phyloP scores from a whole-genome alignment of 192 early-diverging fungal genomes.

The Coemansia sp. region DNA sequence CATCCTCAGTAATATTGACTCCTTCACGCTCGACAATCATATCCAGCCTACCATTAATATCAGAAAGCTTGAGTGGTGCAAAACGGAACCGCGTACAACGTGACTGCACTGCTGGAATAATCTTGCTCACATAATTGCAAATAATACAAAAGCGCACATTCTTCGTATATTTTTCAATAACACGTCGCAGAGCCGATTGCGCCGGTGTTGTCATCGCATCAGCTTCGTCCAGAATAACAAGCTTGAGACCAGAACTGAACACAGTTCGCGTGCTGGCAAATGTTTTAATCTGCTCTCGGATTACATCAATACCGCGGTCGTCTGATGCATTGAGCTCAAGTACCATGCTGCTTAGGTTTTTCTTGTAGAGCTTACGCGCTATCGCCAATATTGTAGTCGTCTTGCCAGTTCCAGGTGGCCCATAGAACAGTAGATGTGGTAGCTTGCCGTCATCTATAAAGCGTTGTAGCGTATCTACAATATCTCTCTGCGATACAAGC shows the following conservation, averaged over 20 bases:
- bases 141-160: conserved; percentile 99
- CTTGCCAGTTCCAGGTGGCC: conserved; percentile 96
- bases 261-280: conserved; percentile 96
- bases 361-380: conserved; percentile 85
- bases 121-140: conserved; percentile 97
- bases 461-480: conserved; percentile 82
- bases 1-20: conserved; percentile 78
- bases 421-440: conserved; percentile 97
- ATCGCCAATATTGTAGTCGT: conserved; percentile 95
- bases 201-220: conserved; percentile 94
- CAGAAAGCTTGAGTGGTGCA: conserved; percentile 74
- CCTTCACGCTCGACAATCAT: conserved; percentile 69
- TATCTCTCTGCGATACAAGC: conserved; percentile 89
- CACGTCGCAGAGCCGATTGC: conserved; percentile 89
- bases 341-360: conserved; percentile 81
- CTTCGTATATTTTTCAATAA: conserved; percentile 97
- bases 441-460: conserved; percentile 92
- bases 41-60: conserved; percentile 77
- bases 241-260: conserved; percentile 89
- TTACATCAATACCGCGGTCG: conserved; percentile 96
- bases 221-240: conserved; percentile 96
- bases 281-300: conserved; percentile 96
- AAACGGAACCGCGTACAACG: conserved; percentile 98
- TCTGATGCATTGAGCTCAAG: conserved; percentile 98
- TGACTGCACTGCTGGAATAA: conserved; percentile 96